Conservation (phyloP, 1,284 basidiomycete species). For the Veloboletus limbatus region DNA sequence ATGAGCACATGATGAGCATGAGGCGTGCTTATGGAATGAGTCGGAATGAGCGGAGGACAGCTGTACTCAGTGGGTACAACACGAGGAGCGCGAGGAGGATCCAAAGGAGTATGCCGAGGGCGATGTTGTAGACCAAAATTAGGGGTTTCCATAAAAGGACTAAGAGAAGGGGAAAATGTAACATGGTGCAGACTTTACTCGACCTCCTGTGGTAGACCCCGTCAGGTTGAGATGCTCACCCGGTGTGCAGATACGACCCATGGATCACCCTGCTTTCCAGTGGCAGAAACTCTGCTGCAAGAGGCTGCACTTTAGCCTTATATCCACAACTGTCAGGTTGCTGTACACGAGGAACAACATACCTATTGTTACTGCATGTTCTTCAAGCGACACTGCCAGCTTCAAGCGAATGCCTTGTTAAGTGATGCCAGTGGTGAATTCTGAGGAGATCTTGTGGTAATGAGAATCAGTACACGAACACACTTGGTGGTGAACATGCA, state of each 20-base stretch:
- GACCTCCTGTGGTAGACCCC: not conserved
- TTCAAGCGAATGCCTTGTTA: not conserved
- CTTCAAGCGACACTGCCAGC: not conserved
- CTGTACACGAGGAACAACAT: not conserved
- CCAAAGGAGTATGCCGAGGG: too few relatives aligned
- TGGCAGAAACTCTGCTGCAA: not conserved
- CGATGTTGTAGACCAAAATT: too few relatives aligned
- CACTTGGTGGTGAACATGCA: not conserved
- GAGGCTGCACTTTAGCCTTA: not conserved
- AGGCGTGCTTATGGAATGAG: too few relatives aligned
- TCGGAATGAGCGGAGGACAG: too few relatives aligned
- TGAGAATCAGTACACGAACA: not conserved
- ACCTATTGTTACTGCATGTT: not conserved
- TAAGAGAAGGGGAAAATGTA: too few relatives aligned
- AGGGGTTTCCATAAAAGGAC: too few relatives aligned
- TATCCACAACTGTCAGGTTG: not conserved
- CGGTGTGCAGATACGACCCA: not conserved
- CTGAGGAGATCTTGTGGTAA: not conserved
- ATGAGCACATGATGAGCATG: too few relatives aligned
- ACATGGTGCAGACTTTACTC: conserved; percentile 8
- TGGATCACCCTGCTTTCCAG: not conserved
- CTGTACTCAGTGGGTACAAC: too few relatives aligned
- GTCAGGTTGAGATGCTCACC: conserved; percentile 2
- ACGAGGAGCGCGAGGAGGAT: too few relatives aligned
- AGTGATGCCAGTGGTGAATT: not conserved